Evolutionary conservation across 306 rosid genomes (phyloP).

Genomic region (Trifolium repens): DNA sequence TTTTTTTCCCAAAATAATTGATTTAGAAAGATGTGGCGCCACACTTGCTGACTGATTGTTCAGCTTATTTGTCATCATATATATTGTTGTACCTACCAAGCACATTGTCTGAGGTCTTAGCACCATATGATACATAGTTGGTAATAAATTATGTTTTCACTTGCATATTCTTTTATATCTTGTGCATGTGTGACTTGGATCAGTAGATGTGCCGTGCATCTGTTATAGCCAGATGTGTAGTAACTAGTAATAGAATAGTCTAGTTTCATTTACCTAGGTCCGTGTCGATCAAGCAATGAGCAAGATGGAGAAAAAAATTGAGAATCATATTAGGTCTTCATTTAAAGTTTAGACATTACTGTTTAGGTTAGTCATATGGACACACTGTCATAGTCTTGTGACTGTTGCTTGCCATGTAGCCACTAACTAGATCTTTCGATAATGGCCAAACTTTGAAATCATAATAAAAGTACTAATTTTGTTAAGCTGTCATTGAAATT

Average conservation of each 20-base stretch:
- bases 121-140: background rate
- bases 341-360: conserved; percentile 3
- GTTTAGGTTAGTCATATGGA: conserved; percentile 35
- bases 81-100: conserved; percentile 14
- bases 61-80: background rate
- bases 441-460: conserved; percentile 35
- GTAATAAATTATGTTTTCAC: conserved; percentile 10
- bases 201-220: conserved; percentile 10
- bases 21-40: conserved; percentile 14
- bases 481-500: background rate
- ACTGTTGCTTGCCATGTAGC: conserved; percentile 30
- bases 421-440: conserved; percentile 16
- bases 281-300: conserved; percentile 18
- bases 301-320: conserved; percentile 30
- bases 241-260: conserved; percentile 22
- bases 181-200: conserved; percentile 17
- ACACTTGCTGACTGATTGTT: conserved; percentile 36
- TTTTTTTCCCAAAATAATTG: background rate
- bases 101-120: conserved; percentile 21
- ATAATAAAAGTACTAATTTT: conserved; percentile 11
- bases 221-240: conserved; percentile 19
- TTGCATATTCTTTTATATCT: conserved; percentile 1
- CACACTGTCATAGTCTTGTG: background rate
- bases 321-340: conserved; percentile 20
- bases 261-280: conserved; percentile 35